Evolutionary conservation across 352 stramenopile species (phyloP), one percentile per base, ranked within the genome.

Genomic region (Globisporangium alternatum): DNA sequence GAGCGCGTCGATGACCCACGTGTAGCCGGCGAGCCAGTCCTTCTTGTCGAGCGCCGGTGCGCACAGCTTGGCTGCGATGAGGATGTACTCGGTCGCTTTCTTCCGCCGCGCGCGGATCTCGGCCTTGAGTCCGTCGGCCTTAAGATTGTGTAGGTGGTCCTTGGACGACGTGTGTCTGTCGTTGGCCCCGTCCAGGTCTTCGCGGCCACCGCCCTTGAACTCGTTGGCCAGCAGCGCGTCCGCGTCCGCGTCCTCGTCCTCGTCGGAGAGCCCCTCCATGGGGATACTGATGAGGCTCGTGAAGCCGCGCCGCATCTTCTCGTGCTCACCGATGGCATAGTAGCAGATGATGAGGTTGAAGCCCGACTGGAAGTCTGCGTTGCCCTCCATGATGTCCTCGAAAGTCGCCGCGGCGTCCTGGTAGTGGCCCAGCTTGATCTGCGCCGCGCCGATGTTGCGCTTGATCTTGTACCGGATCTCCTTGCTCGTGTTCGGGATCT

Each of bases 271-370:
- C 5, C 78, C 75, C 51, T 97, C 88, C 78, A 98, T 96, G 17
- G 89, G 87, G 56, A 98, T 96, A 9, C 77, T 81, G 53, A 98
- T 89, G 33, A 98, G 78, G 62, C 91, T 96, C 8, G 87, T 88
- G 72, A 99, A 99, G 3, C 84, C 83, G 17, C 87, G 82, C 33
- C 94, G 91, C 89, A 98, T 98, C 53, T 95, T 97, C 52, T 98
- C 90, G 41, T 94, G 80, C 72, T 99, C 93, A 30, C 96, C 97
- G 52, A 98, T 89, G 3, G 96, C 96, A 60, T 98, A 98, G 72
- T 98, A 98, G 72, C 97, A 99, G 58, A 99, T 84, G 33, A 99
- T 88, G 52, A 99, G 82, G 68, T 99, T 98, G 71, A 98, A 99
- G 2, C 93, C 95, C 8, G 95, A 96, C 73, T 98, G 94, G 70